Evolutionary conservation across 371 early-diverging fungal species (phyloP), one percentile per base, ranked within the genome.

Genomic region (Mucor racemosus): DNA sequence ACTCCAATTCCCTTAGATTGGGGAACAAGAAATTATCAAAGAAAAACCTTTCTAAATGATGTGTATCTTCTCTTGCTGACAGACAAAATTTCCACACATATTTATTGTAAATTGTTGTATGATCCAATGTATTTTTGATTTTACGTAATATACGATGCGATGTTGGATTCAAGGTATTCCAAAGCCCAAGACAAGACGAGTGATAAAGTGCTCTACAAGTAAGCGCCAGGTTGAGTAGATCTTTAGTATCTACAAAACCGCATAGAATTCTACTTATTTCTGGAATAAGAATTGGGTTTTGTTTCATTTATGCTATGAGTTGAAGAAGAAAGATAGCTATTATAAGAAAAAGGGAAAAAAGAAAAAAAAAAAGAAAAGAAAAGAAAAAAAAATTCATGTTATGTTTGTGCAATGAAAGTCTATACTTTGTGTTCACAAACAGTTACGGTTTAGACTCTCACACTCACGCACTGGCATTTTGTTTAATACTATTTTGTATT

Each of bases 231-330:
- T 72, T 72, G 31, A 77, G 61, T 5, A 78, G 64, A 60, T 81
- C 81, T 31, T 61, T 65, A 3, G 61, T 33, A 42, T 78, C 77
- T 33, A 78, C 73, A 59, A 76, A 67, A 19, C 64, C 61, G 55
- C 77, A 76, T 35, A 81, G 17, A 35, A 81, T 63, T 38, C 66
- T 65, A n/a, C 77, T 76, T 59, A 81, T 75, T 61, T 81, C 81
- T 38, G 68, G 71, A 54, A 81, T 77, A 36, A 77, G 64, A 44
- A 81, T 67, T n/a, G 81, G 81, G 14, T 71, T 65, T 19, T 69
- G 67, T 50, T 54, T 54, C 71, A 71, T 66, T 4, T 38, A 38
- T 38, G 0, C 11, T 38, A 38, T 38, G 11, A 9, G 38, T 38
- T 5, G 38, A 38, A 11, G 38, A 9, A 36, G 36, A 38, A 38